phyloP scores from a whole-genome alignment of 495 filamentous ascomycete genomes.

The Venustampulla echinocandica region DNA sequence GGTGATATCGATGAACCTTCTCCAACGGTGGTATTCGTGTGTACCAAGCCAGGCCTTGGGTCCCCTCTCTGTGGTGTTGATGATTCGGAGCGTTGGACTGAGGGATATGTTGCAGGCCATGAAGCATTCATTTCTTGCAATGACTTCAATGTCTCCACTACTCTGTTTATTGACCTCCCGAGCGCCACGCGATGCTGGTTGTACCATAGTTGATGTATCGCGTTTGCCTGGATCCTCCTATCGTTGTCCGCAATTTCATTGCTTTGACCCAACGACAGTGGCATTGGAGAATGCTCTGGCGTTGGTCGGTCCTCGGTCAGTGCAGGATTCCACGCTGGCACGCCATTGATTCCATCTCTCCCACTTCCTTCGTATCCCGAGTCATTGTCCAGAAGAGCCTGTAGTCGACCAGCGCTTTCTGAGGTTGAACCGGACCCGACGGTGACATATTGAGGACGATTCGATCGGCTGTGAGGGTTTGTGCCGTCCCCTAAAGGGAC shows the following conservation, averaged over 20 bases:
- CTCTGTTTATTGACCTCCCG: constrained; percentile 72
- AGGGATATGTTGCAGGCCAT: constrained; percentile 95
- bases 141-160: constrained; percentile 66
- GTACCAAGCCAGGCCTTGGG: constrained; percentile 42
- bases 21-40: constrained; percentile 36
- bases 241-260: constrained; percentile 35
- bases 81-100: constrained; percentile 56
- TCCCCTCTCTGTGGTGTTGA: constrained; percentile 30
- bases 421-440: constrained; percentile 77
- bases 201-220: constrained; percentile 51
- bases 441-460: constrained; percentile 58
- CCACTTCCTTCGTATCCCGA: constrained; percentile 84
- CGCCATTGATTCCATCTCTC: constrained; percentile 39
- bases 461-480: constrained; percentile 16
- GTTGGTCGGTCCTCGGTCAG: constrained; percentile 60
- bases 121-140: constrained; percentile 80
- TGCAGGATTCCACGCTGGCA: constrained; percentile 38
- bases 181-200: constrained; percentile 85
- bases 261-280: constrained; percentile 33
- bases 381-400: constrained; percentile 69
- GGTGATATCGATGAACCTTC: constrained; percentile 28
- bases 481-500: constrained; percentile 30
- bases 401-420: constrained; percentile 56
- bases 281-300: constrained; percentile 46
- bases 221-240: constrained; percentile 34